Evolutionary conservation across 768 basidiomycete genomes (phyloP), one percentile per base, ranked within the genome.

Genomic region (Pleurotus citrinopileatus): DNA sequence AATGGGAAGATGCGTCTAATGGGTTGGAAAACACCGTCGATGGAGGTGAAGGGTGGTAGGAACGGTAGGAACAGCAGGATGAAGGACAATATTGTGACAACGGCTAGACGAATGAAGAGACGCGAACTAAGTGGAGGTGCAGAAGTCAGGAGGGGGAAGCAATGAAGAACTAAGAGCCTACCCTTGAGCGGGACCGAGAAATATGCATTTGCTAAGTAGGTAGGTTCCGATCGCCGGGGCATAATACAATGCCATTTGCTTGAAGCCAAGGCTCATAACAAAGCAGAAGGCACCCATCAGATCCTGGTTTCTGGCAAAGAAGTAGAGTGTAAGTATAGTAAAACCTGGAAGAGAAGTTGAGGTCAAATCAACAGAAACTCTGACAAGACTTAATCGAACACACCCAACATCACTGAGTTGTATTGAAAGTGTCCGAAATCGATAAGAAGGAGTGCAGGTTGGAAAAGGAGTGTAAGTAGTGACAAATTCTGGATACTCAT

Each of bases 381-480:
- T 10, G 9, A 8, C 8, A 10, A 50, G 36, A 23, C 59, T n/a
- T n/a, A n/a, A n/a, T n/a, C n/a, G n/a, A n/a, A 72, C 73, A 60
- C 62, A 82, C 89, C 95, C 44, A 98, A 84, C 91, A 96, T 94
- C 59, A 95, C 82, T 2, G 89, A 89, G 65, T 97, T 98, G 67
- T 94, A 97, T 70, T 98, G 94, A 62, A 96, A 96, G 65, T 98
- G 94, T 0, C 96, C 94, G 65, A 87, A 89, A 69, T 97, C 96
- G 51, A 96, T 79, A 17, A 97, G 72, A 7, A 94, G 71, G 27
- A 97, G 71, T 0, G 89, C 84, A 2, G 96, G 96, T 63, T 94
- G 91, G 12, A 94, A 76, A 13, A 96, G 71, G 9, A 96, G 71
- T 2, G 81, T 84, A 20, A 91, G 60, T 3, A 94, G 66, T 1